Evolutionary conservation across 768 basidiomycete genomes (phyloP).

Genomic region (Tylopilus plumbeoviolaceoides): DNA sequence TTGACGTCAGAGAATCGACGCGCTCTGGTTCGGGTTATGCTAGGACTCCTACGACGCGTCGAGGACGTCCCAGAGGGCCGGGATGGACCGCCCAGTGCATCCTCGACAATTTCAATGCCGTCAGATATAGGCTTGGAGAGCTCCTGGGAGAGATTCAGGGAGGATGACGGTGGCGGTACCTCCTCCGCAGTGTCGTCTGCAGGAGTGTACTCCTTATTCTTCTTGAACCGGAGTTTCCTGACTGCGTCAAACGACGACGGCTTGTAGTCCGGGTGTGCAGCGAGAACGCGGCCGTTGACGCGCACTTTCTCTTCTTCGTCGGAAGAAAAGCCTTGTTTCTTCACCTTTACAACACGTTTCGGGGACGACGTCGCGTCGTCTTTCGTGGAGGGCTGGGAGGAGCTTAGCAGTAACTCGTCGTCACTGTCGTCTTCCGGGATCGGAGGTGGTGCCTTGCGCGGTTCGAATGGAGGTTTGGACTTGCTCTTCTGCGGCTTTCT

Average conservation of each 20-base stretch:
- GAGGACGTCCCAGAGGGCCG: not conserved
- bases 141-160: slow-evolving; percentile 22
- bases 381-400: slow-evolving; percentile 19
- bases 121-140: slow-evolving; percentile 18
- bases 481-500: slow-evolving; percentile 9
- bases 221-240: slow-evolving; percentile 34
- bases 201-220: slow-evolving; percentile 19
- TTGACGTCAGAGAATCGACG: not conserved
- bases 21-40: not conserved
- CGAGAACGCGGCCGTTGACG: slow-evolving; percentile 13
- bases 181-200: slow-evolving; percentile 1
- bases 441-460: not conserved
- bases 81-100: not conserved
- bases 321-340: not conserved
- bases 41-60: slow-evolving; percentile 6
- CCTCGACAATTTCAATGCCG: slow-evolving; percentile 7
- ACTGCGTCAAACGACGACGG: slow-evolving; percentile 5
- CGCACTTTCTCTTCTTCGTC: slow-evolving; percentile 9
- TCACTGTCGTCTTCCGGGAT: slow-evolving; percentile 21
- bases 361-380: slow-evolving; percentile 6
- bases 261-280: slow-evolving; percentile 24
- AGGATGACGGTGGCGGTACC: slow-evolving; percentile 20
- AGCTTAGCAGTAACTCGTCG: slow-evolving; percentile 28
- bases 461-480: not conserved
- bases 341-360: slow-evolving; percentile 15